phyloP scores from a whole-genome alignment of 2,329 filamentous ascomycete genomes.

The Claviceps sp. region DNA sequence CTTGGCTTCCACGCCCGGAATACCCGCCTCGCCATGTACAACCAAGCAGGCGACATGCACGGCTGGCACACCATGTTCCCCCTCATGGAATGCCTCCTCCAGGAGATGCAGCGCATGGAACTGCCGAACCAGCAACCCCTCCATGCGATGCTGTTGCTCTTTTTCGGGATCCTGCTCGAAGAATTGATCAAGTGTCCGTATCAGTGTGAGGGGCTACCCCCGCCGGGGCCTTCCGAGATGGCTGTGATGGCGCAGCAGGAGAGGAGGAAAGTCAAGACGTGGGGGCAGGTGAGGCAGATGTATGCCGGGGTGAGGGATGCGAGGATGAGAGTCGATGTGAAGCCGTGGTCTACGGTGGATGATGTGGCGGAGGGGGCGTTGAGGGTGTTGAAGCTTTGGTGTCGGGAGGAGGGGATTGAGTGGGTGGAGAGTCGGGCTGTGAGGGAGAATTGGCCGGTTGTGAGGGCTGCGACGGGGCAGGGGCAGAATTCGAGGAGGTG shows the following conservation, averaged over 20 bases:
- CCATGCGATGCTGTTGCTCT: constrained; percentile 27
- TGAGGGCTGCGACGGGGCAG: too few species aligned
- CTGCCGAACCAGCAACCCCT: constrained; percentile 24
- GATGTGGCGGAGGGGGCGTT: constrained; percentile 27
- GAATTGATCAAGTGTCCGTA: constrained; percentile 26
- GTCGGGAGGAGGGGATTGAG: constrained; percentile 28
- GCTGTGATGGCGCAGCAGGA: constrained; percentile 15
- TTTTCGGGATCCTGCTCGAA: constrained; percentile 31
- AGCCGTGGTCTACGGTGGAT: constrained; percentile 31
- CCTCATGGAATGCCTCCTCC: constrained; percentile 27
- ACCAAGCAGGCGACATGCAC: constrained; percentile 26
- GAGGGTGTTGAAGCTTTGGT: constrained; percentile 29
- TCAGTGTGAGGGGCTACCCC: constrained; percentile 9
- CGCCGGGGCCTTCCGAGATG: constrained; percentile 3
- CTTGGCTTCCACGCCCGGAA: constrained; percentile 37
- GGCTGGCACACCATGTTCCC: constrained; percentile 33
- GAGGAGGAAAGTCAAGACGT: constrained; percentile 14
- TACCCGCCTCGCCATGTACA: constrained; percentile 29
- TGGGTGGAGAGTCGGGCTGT: constrained; percentile 29
- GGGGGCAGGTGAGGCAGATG: constrained; percentile 19
- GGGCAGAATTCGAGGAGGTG: too few species aligned
- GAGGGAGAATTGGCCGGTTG: constrained; percentile 11
- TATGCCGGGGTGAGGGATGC: constrained; percentile 17
- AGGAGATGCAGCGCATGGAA: constrained; percentile 23
- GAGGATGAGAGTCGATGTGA: constrained; percentile 18